phyloP scores from a whole-genome alignment of 2,329 filamentous ascomycete species.

The Diaporthe sp. region DNA sequence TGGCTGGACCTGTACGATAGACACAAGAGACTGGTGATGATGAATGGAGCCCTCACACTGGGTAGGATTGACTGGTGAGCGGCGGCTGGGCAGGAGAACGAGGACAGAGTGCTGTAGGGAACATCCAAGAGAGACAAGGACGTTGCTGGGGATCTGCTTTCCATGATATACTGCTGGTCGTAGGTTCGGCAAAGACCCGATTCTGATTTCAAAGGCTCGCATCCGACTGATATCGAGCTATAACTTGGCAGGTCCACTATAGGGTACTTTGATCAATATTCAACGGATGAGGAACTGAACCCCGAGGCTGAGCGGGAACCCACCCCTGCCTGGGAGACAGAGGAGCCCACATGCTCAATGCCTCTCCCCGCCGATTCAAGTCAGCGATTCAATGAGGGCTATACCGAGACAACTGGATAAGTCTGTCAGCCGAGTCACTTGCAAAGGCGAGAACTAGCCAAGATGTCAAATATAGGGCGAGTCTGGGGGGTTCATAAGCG shows the following conservation, averaged over 20 bases:
- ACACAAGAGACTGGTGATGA: neutral
- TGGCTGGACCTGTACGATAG: neutral
- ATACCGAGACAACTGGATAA: neutral
- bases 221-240: constrained; percentile 9
- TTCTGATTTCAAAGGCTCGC: neutral
- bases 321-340: neutral
- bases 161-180: constrained; percentile 1
- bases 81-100: neutral
- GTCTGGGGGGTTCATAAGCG: neutral
- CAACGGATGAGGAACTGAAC: constrained; percentile 21
- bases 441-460: neutral
- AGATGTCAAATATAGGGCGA: neutral
- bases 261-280: constrained; percentile 20
- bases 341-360: neutral
- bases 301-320: constrained; percentile 8
- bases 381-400: neutral
- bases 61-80: neutral
- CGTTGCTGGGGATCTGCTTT: neutral
- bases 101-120: neutral
- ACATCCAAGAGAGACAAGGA: neutral
- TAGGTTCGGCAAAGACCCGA: constrained; percentile 7
- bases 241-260: constrained; percentile 13
- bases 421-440: neutral
- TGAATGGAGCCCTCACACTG: neutral
- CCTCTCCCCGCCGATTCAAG: neutral